Base-by-base conservation (phyloP, 192 early-diverging fungal species). In the Radiomyces spectabilis region DNA sequence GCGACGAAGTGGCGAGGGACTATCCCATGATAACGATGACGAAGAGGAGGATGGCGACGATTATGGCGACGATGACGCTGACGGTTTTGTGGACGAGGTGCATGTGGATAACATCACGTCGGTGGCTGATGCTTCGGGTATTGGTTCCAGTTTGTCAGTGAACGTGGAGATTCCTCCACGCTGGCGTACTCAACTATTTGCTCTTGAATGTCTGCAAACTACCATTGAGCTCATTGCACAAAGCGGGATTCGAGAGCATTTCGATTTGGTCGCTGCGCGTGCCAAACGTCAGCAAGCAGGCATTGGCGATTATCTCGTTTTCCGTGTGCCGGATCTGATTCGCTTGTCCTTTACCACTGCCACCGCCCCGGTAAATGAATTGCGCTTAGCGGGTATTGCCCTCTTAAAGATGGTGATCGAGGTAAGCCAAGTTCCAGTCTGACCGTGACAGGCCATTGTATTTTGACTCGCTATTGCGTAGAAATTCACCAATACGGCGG, bases 331-430 rank as follows among this genome's bases (percentile, higher is more conserved):
- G 0, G 95, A 97, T 48, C 46, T 99, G 39, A 85, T 99, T 34
- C 85, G 91, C 6, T 82, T 95, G 57, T 89, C 92, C 0, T 95
- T 97, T 42, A 85, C 82, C 39, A 90, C 94, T 0, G 85, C 94
- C 1, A 90, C 94, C 0, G 76, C 85, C 1, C 75, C 77, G 18
- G 85, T 90, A 0, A 71, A 82, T 24, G 81, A 83, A 30, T 68
- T 97, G 49, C 74, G 89, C 16, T 61, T 88, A 15, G 79, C 88
- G 42, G 97, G 97, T 4, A 79, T 95, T 31, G 59, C 61, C 8
- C 65, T 99, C 18, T 65, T 99, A 32, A 79, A 87, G 52, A 84
- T 85, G 18, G 59, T 97, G 2, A 77, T 97, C 25, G 81, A 82
- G 53, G 70, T 75, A 51, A 37, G 33, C 9, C 10, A 18, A 18